phyloP scores from a whole-genome alignment of 495 filamentous ascomycete genomes.

The Talaromyces borbonicus region DNA sequence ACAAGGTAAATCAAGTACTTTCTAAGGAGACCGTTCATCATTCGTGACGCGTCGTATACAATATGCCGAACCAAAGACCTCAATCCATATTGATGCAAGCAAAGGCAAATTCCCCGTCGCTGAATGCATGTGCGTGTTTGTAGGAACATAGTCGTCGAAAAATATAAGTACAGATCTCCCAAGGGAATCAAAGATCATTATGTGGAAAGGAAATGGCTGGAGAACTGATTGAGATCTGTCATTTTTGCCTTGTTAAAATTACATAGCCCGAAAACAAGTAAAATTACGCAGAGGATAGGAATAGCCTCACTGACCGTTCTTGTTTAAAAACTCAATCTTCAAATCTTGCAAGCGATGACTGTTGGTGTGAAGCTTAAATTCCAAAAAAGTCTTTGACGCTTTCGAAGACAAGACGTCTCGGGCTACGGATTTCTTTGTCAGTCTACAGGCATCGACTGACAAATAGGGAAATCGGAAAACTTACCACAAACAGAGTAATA shows the following conservation, averaged over 20 bases:
- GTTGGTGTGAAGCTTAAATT: not conserved
- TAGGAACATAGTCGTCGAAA: too few relatives aligned
- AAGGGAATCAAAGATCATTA: too few relatives aligned
- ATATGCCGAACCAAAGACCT: too few relatives aligned
- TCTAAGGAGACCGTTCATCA: too few relatives aligned
- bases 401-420: not conserved
- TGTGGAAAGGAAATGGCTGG: too few relatives aligned
- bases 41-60: too few relatives aligned
- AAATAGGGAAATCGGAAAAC: not conserved
- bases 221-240: not conserved
- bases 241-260: not conserved
- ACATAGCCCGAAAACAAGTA: not conserved
- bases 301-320: not conserved
- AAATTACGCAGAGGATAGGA: not conserved
- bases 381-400: not conserved
- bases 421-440: not conserved
- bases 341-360: constrained; percentile 2
- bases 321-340: constrained; percentile 1
- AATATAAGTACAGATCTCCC: too few relatives aligned
- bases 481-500: constrained; percentile 1
- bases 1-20: too few relatives aligned
- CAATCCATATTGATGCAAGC: too few relatives aligned
- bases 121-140: too few relatives aligned
- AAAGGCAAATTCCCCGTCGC: too few relatives aligned
- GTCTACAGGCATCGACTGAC: not conserved